A percentile compares a stretch with the other conserved stretches of the same genome.
Conservation (phyloP, 768 basidiomycete genomes). For the Fibroporia radiculosa region DNA sequence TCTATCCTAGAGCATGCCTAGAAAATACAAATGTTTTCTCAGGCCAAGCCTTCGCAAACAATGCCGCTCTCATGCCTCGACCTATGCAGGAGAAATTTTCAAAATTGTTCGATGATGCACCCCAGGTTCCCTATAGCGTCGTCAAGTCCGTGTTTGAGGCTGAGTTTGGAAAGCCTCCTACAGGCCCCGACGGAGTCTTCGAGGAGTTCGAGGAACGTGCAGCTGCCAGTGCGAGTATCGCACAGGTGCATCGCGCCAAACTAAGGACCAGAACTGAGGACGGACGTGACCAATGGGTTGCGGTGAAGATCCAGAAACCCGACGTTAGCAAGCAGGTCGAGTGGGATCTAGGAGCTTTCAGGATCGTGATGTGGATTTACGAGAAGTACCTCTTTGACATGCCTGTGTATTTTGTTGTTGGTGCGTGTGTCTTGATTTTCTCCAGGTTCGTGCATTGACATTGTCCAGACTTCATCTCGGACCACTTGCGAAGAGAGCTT, state of each 20-base stretch:
- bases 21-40: neutral
- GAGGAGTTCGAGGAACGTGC: conserved; percentile 70
- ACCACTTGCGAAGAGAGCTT: conserved; percentile 77
- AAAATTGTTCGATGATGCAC: conserved; percentile 82
- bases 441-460: neutral
- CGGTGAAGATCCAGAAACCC: conserved; percentile 92
- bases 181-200: conserved; percentile 68
- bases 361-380: conserved; percentile 73
- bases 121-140: conserved; percentile 69
- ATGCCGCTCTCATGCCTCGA: conserved; percentile 76
- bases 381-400: conserved; percentile 79
- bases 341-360: conserved; percentile 69
- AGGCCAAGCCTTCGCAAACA: conserved; percentile 78
- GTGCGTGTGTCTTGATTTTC: conserved; percentile 29
- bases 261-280: conserved; percentile 32
- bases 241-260: conserved; percentile 84
- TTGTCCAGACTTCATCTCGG: conserved; percentile 58
- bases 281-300: conserved; percentile 55
- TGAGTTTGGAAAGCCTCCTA: conserved; percentile 61
- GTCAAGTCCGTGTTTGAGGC: conserved; percentile 58
- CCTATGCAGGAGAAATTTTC: conserved; percentile 80
- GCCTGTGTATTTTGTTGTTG: conserved; percentile 74
- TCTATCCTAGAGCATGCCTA: neutral
- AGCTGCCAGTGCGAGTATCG: conserved; percentile 84
- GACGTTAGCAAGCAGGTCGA: conserved; percentile 81